These are phyloP conservation scores for Inonotus obliquus DNA, from an alignment of 1,284 basidiomycete genomes.

Conservation along the genomic window DNA sequence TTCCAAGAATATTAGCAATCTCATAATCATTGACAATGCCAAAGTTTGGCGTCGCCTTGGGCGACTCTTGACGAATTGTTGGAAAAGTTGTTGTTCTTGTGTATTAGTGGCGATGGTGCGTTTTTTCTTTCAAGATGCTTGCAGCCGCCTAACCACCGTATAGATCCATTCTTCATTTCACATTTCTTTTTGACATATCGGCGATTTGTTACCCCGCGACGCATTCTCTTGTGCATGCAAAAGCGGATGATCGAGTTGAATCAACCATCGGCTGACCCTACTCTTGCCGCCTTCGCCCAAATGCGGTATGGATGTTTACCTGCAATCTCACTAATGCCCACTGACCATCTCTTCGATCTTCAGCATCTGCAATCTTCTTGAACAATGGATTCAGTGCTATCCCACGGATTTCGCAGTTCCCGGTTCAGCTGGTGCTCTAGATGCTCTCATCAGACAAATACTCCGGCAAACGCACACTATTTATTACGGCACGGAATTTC, in stretches of 20 bases:
- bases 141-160: neutral
- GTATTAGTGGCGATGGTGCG: conserved; percentile 75
- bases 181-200: conserved; percentile 79
- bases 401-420: conserved; percentile 72
- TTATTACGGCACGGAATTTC: conserved; percentile 76
- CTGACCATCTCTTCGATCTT: neutral
- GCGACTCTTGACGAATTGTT: conserved; percentile 69
- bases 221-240: conserved; percentile 79
- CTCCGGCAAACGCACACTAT: conserved; percentile 73
- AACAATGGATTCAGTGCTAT: conserved; percentile 69
- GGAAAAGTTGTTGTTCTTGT: conserved; percentile 71
- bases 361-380: conserved; percentile 73
- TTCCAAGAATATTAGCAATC: neutral
- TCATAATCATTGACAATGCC: neutral
- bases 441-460: conserved; percentile 71
- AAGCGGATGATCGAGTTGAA: conserved; percentile 76
- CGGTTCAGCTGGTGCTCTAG: conserved; percentile 66
- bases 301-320: conserved; percentile 54
- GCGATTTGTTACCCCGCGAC: conserved; percentile 70
- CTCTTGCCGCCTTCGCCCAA: conserved; percentile 79
- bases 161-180: conserved; percentile 70
- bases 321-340: neutral
- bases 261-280: conserved; percentile 62
- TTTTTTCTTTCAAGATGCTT: neutral
- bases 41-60: conserved; percentile 53